Base-by-base conservation (phyloP, 2,329 filamentous ascomycete genomes). In the Hypomyces rosellus region DNA sequence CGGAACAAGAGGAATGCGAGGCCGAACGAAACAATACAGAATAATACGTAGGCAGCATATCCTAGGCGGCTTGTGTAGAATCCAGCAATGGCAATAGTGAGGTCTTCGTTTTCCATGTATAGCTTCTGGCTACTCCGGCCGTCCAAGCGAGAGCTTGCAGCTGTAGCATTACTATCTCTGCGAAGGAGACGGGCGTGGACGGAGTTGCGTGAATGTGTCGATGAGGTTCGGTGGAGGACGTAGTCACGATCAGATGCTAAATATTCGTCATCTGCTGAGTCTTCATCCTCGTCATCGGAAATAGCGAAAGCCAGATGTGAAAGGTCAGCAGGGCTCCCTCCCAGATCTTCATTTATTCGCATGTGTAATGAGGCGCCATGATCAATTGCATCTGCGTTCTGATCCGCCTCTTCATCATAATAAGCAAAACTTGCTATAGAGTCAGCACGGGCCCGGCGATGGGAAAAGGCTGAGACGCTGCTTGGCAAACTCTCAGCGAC, bases 401-500 rank as follows among this genome's bases (percentile, higher is more conserved):
- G 72, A 69, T 61, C 59, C 2, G 49, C 40, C 55, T 83, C 84
- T 54, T 88, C 82, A 53, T 89, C 85, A 63, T 93, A 95, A 69
- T 89, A 96, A 1, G 89, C 84, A 67, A 96, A 97, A 69, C 89
- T 96, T 25, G 91, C 75, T 5, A 80, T 89, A 13, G 92, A 97
- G 62, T 91, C 88, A 58, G 89, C 84, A 60, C 92, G 83, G 36
- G 77, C 75, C 53, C 90, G 82, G 53, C 89, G 88, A 68, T 96
- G 91, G 44, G 84, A 85, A 65, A 99, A 99, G 33, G 89, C 87
- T n/a, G 89, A 90, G 34, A 91, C 78, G 64, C 91, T 96, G 11
- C 89, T 93, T 1, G 93, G 93, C n/a, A 99, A 81, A 64, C 90
- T 96, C 72, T 99, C 93, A 49, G 90, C 91, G 62, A 96, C 84